Conservation (phyloP, 305 asterid species). For the Fraxinus xanthoxyloides region DNA sequence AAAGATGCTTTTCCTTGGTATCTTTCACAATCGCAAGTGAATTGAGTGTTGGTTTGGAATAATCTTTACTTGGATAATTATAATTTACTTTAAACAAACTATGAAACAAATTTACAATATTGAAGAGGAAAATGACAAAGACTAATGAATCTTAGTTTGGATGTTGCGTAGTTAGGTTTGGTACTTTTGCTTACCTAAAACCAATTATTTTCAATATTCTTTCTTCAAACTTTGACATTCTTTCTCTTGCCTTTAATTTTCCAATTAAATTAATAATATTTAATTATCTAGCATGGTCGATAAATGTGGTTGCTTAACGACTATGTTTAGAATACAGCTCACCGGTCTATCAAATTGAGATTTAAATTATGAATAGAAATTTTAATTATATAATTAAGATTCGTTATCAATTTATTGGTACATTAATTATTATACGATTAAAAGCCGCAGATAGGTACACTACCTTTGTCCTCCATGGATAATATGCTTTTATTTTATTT, state of each 20-base stretch:
- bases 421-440: not conserved
- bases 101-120: not conserved
- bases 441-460: conserved; percentile 1
- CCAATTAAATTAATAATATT: conserved; percentile 1
- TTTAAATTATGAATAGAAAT: not conserved
- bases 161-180: conserved; percentile 37
- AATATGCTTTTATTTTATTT: not conserved
- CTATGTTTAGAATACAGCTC: conserved; percentile 28
- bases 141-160: conserved; percentile 12
- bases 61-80: not conserved
- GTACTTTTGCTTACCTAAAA: conserved; percentile 31
- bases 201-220: conserved; percentile 11
- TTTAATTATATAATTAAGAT: not conserved
- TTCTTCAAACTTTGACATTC: conserved; percentile 25
- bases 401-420: not conserved
- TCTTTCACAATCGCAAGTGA: not conserved
- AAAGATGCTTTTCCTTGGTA: not conserved
- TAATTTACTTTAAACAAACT: not conserved
- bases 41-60: not conserved
- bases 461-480: not conserved
- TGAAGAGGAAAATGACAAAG: not conserved
- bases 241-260: not conserved
- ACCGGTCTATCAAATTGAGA: conserved; percentile 13
- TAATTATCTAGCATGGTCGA: not conserved
- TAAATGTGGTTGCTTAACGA: conserved; percentile 25